Evolutionary conservation across 2,329 filamentous ascomycete genomes (phyloP).

Genomic region (Cadophora gregata): DNA sequence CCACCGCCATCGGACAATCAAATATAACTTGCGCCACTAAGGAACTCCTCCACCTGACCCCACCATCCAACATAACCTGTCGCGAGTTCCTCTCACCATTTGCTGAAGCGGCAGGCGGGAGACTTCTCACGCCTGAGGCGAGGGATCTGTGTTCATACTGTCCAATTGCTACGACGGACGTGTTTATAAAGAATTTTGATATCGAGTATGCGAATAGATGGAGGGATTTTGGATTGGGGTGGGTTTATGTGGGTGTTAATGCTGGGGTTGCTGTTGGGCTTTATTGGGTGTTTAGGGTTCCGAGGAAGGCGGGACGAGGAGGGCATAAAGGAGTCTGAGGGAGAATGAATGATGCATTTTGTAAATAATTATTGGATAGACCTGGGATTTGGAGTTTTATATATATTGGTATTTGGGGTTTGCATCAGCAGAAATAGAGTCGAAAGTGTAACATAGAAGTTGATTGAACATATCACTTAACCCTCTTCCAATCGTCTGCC

Average conservation of each 20-base stretch:
- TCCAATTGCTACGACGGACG: conserved; percentile 55
- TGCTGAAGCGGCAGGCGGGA: conserved; percentile 51
- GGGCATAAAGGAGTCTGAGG: conserved; percentile 8
- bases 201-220: conserved; percentile 65
- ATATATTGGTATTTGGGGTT: too few relatives aligned
- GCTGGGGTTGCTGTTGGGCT: conserved; percentile 56
- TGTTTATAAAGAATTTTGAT: conserved; percentile 54
- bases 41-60: conserved; percentile 70
- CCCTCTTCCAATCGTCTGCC: too few relatives aligned
- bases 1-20: conserved; percentile 71
- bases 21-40: conserved; percentile 69
- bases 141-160: conserved; percentile 62
- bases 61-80: conserved; percentile 63
- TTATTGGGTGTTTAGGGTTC: conserved; percentile 57
- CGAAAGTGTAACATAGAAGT: too few relatives aligned
- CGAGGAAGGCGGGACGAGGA: conserved; percentile 43
- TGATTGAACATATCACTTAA: too few relatives aligned
- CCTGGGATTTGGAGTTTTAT: too few relatives aligned
- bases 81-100: conserved; percentile 53
- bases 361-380: too few relatives aligned
- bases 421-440: too few relatives aligned
- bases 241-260: conserved; percentile 56
- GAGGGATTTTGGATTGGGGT: conserved; percentile 70
- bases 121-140: conserved; percentile 55
- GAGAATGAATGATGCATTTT: too few relatives aligned